Percentiles rank a stretch among this genome's conserved stretches.
Conservation (phyloP, 75 land plant species). For the Chamaecyparis obtusa region DNA sequence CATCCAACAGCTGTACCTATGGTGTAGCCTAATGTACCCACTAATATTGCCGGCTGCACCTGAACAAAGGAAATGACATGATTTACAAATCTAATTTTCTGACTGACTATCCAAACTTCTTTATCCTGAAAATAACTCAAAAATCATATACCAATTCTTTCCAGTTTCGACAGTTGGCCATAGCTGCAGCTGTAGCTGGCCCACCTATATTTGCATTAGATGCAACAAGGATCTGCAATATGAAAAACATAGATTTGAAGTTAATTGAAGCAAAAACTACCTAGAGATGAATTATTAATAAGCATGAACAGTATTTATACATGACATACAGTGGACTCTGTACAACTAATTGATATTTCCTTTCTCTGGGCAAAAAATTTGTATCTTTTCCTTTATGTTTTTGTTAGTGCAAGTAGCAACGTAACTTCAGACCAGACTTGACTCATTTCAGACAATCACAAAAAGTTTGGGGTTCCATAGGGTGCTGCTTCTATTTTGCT, state of each 20-base stretch:
- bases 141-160: conserved; percentile 23
- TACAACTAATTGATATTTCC: not conserved
- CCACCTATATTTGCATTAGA: conserved; percentile 59
- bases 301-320: not conserved
- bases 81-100: not conserved
- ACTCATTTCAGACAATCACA: too few relatives aligned
- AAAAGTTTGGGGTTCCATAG: too few relatives aligned
- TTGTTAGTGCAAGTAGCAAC: not conserved
- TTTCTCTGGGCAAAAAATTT: not conserved
- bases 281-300: not conserved
- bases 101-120: too few relatives aligned
- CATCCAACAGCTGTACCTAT: conserved; percentile 46
- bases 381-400: not conserved
- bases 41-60: conserved; percentile 44
- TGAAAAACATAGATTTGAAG: not conserved
- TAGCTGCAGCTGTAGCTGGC: conserved; percentile 54
- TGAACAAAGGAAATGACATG: not conserved
- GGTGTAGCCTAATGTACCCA: conserved; percentile 52
- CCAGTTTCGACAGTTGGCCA: conserved; percentile 45
- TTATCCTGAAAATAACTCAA: not conserved
- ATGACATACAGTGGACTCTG: not conserved
- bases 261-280: not conserved
- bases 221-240: conserved; percentile 37
- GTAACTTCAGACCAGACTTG: not conserved
- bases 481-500: too few relatives aligned